phyloP scores from a whole-genome alignment of 2,329 filamentous ascomycete genomes.

The Cladosporium sp. region DNA sequence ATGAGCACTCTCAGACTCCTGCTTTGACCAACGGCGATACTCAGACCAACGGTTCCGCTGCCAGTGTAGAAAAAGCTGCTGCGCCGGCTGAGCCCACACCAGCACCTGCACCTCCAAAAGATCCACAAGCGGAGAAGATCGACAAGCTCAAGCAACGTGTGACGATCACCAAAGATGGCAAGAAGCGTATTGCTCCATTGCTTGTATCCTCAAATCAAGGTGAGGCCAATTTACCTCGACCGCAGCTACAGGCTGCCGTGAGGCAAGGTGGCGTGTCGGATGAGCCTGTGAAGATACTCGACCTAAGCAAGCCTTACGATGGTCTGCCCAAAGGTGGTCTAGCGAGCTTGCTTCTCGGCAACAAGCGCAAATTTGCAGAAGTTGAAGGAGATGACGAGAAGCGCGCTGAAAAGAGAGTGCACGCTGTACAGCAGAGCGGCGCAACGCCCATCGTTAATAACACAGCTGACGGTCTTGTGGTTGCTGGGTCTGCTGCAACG shows the following conservation, averaged over 20 bases:
- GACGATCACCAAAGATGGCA: conserved; percentile 92
- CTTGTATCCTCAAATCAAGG: conserved; percentile 85
- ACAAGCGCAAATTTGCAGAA: conserved; percentile 77
- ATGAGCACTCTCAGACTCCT: conserved; percentile 57
- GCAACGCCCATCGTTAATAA: conserved; percentile 72
- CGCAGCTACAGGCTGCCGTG: conserved; percentile 76
- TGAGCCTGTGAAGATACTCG: conserved; percentile 60
- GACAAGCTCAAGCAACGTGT: conserved; percentile 82
- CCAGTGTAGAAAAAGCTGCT: conserved; percentile 23
- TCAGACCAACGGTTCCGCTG: conserved; percentile 43
- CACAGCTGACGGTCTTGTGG: conserved; percentile 71
- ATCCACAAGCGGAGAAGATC: conserved; percentile 56
- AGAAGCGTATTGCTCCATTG: conserved; percentile 89
- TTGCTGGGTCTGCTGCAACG: conserved; percentile 61
- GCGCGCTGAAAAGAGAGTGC: conserved; percentile 56
- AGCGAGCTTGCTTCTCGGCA: conserved; percentile 79
- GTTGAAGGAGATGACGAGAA: conserved; percentile 73
- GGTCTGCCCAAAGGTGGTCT: conserved; percentile 87
- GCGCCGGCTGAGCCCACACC: conserved; percentile 45
- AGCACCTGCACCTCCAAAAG: conserved; percentile 34
- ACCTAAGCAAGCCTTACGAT: conserved; percentile 90
- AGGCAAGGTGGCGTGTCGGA: conserved; percentile 48
- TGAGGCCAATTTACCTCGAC: conserved; percentile 82
- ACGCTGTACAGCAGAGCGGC: conserved; percentile 56
- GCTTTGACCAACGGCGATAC: conserved; percentile 31